Evolutionary conservation across 2,329 filamentous ascomycete species (phyloP).

Genomic region (Lachnellula arida): DNA sequence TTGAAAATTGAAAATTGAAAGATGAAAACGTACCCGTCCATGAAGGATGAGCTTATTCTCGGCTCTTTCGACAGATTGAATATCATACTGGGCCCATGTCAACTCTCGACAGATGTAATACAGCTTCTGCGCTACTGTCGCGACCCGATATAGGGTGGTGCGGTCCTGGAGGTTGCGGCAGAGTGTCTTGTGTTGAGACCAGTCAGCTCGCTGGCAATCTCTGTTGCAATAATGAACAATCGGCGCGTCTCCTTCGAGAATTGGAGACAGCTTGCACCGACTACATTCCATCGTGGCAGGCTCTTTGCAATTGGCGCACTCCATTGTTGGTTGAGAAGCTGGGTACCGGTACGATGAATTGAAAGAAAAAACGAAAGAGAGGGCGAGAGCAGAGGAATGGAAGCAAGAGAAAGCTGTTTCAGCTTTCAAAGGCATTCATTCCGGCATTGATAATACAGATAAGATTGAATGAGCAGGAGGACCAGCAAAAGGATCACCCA

Average conservation of each 20-base stretch:
- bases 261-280: neutral
- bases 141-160: neutral
- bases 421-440: too few relatives aligned
- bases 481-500: too few relatives aligned
- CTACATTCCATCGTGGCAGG: neutral
- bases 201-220: neutral
- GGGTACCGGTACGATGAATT: too few relatives aligned
- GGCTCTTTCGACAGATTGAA: neutral
- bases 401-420: too few relatives aligned
- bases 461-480: too few relatives aligned
- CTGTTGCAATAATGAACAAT: neutral
- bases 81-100: neutral
- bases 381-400: too few relatives aligned
- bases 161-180: neutral
- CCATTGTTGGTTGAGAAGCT: neutral
- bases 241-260: neutral
- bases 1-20: neutral
- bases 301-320: conserved; percentile 1
- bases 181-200: neutral
- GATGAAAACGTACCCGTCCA: neutral
- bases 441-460: too few relatives aligned
- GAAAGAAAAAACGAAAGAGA: too few relatives aligned
- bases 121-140: neutral
- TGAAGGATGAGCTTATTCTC: neutral
- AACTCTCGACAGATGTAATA: conserved; percentile 2